Evolutionary conservation across 495 filamentous ascomycete genomes (phyloP).

Genomic region (Daldinia grandis): DNA sequence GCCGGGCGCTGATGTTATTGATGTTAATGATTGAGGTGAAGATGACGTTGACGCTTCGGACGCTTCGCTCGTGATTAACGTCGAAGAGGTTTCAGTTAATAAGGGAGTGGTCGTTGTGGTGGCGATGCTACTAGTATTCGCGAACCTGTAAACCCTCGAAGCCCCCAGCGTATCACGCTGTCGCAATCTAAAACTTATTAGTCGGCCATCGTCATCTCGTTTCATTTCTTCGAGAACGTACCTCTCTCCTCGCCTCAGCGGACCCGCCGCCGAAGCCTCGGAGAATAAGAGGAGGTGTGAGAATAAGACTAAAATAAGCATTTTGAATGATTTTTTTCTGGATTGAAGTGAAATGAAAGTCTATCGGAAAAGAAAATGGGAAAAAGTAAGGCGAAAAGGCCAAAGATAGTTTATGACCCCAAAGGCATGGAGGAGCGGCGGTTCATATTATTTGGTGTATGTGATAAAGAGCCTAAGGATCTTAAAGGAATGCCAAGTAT

Average conservation of each 20-base stretch:
- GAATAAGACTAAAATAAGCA: conserved; percentile 42
- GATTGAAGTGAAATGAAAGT: conserved; percentile 21
- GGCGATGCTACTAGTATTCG: conserved; percentile 29
- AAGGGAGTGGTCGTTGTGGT: conserved; percentile 23
- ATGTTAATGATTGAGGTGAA: conserved; percentile 20
- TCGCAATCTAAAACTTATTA: conserved; percentile 36
- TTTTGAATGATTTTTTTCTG: conserved; percentile 22
- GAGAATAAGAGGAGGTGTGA: conserved; percentile 44
- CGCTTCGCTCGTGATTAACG: conserved; percentile 5
- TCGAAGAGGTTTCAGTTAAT: conserved; percentile 18
- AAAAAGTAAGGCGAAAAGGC: conserved; percentile 19
- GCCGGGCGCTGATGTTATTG: conserved; percentile 3
- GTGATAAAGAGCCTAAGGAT: conserved; percentile 36
- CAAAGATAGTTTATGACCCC: conserved; percentile 22
- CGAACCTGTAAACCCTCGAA: conserved; percentile 33
- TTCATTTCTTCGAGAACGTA: conserved; percentile 26
- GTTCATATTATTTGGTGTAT: conserved; percentile 40
- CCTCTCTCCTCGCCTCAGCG: conserved; percentile 43
- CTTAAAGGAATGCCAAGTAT: conserved; percentile 29
- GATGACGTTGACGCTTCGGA: conserved; percentile 20
- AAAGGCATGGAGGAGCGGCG: conserved; percentile 21
- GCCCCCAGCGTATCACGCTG: conserved; percentile 19
- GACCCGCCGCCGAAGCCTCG: conserved; percentile 45
- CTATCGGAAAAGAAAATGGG: conserved; percentile 14
- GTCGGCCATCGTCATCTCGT: conserved; percentile 7